Conservation (phyloP, 1,139 yeast genomes). For the Hanseniaspora sp. region DNA sequence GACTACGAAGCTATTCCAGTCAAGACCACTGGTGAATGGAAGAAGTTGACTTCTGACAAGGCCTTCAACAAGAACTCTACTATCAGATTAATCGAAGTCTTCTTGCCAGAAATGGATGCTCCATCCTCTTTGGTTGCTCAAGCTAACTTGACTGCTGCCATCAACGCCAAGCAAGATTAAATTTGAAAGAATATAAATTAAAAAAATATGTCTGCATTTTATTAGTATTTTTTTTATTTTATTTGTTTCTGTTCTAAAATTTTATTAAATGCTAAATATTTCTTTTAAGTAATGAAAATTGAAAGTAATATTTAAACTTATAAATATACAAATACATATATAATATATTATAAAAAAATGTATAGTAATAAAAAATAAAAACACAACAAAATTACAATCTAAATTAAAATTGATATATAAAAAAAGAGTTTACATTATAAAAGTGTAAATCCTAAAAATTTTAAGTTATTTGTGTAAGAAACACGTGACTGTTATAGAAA, state of each 20-base stretch:
- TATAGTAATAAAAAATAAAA: not conserved
- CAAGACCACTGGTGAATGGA: slow-evolving; percentile 55
- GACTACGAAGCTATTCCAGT: slow-evolving; percentile 42
- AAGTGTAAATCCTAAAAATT: too few relatives aligned
- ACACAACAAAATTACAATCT: too few relatives aligned
- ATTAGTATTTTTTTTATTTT: too few relatives aligned
- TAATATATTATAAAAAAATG: too few relatives aligned
- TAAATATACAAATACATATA: not conserved
- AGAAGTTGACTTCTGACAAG: slow-evolving; percentile 43
- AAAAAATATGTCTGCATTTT: too few relatives aligned
- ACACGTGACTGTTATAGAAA: too few relatives aligned
- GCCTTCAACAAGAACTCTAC: slow-evolving; percentile 47
- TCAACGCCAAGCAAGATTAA: slow-evolving; percentile 34
- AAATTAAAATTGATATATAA: too few relatives aligned
- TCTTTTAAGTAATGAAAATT: slow-evolving; percentile 1
- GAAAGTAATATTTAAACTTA: not conserved
- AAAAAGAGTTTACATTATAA: too few relatives aligned
- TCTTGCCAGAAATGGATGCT: slow-evolving; percentile 75
- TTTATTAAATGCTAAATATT: too few relatives aligned
- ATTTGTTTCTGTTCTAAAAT: too few relatives aligned
- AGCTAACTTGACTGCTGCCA: slow-evolving; percentile 65
- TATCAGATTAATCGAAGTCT: slow-evolving; percentile 68
- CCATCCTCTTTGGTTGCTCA: slow-evolving; percentile 61
- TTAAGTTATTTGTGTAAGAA: too few relatives aligned
- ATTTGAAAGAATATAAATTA: too few relatives aligned